Evolutionary conservation across 495 filamentous ascomycete genomes (phyloP).

Genomic region (Thozetella sp.): DNA sequence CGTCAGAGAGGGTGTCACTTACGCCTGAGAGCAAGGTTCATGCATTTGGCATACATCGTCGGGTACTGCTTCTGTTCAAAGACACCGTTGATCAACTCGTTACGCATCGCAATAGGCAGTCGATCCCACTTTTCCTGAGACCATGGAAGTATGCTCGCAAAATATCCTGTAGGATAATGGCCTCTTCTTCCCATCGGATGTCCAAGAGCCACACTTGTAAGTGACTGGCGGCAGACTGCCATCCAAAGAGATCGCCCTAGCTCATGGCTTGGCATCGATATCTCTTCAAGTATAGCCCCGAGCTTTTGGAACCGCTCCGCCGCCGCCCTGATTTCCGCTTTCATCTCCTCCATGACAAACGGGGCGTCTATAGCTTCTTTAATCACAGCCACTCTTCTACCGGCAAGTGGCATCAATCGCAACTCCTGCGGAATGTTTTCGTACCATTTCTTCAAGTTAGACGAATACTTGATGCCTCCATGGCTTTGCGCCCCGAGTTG

Average conservation of each 20-base stretch:
- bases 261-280: not conserved
- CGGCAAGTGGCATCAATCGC: not conserved
- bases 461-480: not conserved
- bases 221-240: not conserved
- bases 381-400: not conserved
- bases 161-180: not conserved
- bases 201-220: not conserved
- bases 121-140: not conserved
- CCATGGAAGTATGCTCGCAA: not conserved
- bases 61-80: not conserved
- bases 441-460: not conserved
- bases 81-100: not conserved
- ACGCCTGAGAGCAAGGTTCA: not conserved
- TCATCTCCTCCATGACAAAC: not conserved
- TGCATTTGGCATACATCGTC: not conserved
- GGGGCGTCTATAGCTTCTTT: not conserved
- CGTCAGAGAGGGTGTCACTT: too few relatives aligned
- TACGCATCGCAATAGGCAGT: not conserved
- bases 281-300: not conserved
- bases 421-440: not conserved
- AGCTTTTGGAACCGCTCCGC: not conserved
- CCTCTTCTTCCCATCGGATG: not conserved
- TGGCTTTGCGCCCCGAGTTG: not conserved
- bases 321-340: not conserved
- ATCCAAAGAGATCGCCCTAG: not conserved